Base-by-base conservation (phyloP, 73 alveolate genomes). In the Durusdinium trenchii region DNA sequence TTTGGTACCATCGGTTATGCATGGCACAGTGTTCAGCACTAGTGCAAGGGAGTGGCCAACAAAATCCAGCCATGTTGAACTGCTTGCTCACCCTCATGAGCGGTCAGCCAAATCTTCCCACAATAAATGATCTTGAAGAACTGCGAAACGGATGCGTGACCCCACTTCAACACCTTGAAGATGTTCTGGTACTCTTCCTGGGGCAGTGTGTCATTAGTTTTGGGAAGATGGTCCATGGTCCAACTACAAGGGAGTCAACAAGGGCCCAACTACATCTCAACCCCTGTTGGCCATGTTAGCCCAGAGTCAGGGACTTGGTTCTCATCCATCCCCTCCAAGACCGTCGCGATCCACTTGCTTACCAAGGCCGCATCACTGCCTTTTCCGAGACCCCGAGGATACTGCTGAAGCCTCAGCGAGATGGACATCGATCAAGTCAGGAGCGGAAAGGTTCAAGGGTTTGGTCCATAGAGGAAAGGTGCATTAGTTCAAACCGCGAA, bases 281-380 rank as follows among this genome's bases (percentile, higher is more conserved):
- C 5, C 26, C 23, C 0, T 78, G 0, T n/a, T 47, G 45, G 43
- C 16, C 3, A 28, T 14, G 48, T 16, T 46, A 46, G 38, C 23
- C 64, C 20, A 78, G 89, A 6, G 5, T 16, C 89, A 5, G 89
- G 89, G 45, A 78, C 89, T 38, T 20, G 23, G 4, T 57, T 20
- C 26, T 43, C 43, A 46, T 45, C 62, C 61, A 78, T 43, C 26
- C 45, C 32, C 10, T 16, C 64, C 60, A 78, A 20, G 46, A 78
- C 89, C 6, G 64, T 46, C 30, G 43, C 64, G n/a, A 78, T 14
- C 89, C 89, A 78, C 5, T 62, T 45, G 45, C 89, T 62, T 7
- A 78, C 89, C 89, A 78, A 78, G 62, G 89, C 89, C 35, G 89
- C 89, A 45, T 78, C 89, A 78, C 89, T 78, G 36, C 89, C 89